Evolutionary conservation across 257 asterid genomes (phyloP).

Genomic region (Nicotiana attenuata): DNA sequence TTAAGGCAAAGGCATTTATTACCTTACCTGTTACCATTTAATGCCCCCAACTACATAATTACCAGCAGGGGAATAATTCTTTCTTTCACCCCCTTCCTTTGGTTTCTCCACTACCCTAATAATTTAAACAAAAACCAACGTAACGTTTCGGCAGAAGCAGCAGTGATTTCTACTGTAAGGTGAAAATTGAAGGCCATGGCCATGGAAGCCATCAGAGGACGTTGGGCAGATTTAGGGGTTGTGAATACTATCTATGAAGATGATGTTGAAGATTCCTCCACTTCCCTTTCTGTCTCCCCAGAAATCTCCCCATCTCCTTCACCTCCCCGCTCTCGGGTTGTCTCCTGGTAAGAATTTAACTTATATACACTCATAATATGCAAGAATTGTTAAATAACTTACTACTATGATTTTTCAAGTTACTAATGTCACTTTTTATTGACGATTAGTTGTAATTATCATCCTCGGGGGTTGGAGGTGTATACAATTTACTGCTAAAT

Average conservation of each 20-base stretch:
- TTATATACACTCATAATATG: too few species aligned
- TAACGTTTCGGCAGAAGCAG: conserved; percentile 5
- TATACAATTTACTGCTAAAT: neutral
- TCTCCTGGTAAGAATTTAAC: conserved; percentile 25
- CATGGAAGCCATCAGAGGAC: conserved; percentile 15
- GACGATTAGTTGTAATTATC: neutral
- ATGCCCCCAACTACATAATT: conserved; percentile 5
- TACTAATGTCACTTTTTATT: too few species aligned
- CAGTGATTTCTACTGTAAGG: neutral
- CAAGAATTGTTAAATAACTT: too few species aligned
- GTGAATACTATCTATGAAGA: conserved; percentile 75
- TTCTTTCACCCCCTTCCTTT: neutral
- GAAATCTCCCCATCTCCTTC: conserved; percentile 31
- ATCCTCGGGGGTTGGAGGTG: neutral
- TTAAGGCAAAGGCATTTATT: conserved; percentile 1
- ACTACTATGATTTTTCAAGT: too few species aligned
- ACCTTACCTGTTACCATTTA: conserved; percentile 5
- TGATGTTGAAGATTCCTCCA: conserved; percentile 39
- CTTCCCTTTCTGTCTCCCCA: conserved; percentile 34
- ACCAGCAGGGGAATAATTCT: neutral
- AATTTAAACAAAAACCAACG: neutral
- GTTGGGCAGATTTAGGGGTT: conserved; percentile 56
- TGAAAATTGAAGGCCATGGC: neutral
- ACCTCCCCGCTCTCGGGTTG: conserved; percentile 25
- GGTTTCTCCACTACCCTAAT: neutral